A percentile compares a stretch with the other conserved stretches of the same genome.
phyloP scores from a whole-genome alignment of 1,284 basidiomycete species.

The Rugosomyces carneus region DNA sequence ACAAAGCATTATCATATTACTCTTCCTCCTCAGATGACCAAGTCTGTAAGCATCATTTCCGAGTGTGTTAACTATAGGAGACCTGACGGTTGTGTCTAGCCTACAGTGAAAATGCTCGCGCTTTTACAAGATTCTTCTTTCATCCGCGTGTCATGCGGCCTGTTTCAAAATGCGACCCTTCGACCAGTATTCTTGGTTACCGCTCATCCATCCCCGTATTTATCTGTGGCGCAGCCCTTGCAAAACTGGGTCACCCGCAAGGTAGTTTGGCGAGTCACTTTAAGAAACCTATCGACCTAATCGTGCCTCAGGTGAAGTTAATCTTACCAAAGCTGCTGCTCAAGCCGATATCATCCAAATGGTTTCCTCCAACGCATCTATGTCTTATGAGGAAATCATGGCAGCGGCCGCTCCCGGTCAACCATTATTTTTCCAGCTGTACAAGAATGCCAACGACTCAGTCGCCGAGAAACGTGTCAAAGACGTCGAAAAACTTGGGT shows the following conservation, averaged over 20 bases:
- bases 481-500: constrained; percentile 67
- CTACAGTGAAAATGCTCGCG: constrained; percentile 58
- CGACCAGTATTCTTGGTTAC: constrained; percentile 73
- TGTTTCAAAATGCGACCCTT: constrained; percentile 65
- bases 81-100: constrained; percentile 31
- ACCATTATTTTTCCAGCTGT: constrained; percentile 81
- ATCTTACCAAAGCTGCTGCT: constrained; percentile 75
- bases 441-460: constrained; percentile 73
- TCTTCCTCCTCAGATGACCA: constrained; percentile 79
- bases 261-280: constrained; percentile 27
- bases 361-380: constrained; percentile 83
- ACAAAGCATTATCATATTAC: constrained; percentile 79
- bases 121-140: constrained; percentile 80
- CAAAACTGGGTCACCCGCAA: constrained; percentile 84
- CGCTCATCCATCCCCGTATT: constrained; percentile 77
- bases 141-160: constrained; percentile 72
- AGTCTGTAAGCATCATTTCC: constrained; percentile 49
- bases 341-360: constrained; percentile 77
- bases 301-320: constrained; percentile 59
- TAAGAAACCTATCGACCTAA: background rate
- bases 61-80: constrained; percentile 6
- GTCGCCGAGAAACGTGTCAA: constrained; percentile 68
- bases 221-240: constrained; percentile 82
- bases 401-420: constrained; percentile 53
- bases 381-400: constrained; percentile 71